phyloP scores from a whole-genome alignment of 2,329 filamentous ascomycete genomes.

The Alternaria brassicae region DNA sequence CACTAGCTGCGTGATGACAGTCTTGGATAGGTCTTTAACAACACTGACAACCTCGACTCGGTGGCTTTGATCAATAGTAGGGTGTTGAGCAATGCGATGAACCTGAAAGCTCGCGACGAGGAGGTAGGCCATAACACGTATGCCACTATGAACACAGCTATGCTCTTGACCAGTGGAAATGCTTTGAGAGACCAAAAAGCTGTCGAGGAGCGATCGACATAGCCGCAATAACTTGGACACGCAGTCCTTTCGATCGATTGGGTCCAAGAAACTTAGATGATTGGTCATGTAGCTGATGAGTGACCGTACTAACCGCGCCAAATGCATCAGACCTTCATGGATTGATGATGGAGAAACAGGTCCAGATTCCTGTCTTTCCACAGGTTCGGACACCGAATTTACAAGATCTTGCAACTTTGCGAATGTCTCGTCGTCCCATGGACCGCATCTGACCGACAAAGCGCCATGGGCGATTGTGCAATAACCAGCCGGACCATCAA shows the following conservation, averaged over 20 bases:
- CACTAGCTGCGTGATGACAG: conserved; percentile 48
- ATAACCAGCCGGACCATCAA: conserved; percentile 54
- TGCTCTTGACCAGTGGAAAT: neutral
- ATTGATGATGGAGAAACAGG: neutral
- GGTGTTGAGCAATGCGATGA: conserved; percentile 40
- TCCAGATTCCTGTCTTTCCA: neutral
- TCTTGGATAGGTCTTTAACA: conserved; percentile 45
- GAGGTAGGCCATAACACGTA: conserved; percentile 38
- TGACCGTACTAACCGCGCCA: conserved; percentile 50
- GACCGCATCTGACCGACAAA: conserved; percentile 55
- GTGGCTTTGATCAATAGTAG: conserved; percentile 20
- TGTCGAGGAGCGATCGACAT: conserved; percentile 45
- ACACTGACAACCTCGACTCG: conserved; percentile 35
- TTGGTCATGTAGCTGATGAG: conserved; percentile 59
- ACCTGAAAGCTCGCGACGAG: conserved; percentile 43
- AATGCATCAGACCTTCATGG: conserved; percentile 10
- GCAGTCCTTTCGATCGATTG: conserved; percentile 60
- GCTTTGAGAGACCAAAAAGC: conserved; percentile 24
- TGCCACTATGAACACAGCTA: neutral
- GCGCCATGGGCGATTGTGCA: conserved; percentile 49
- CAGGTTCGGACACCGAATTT: conserved; percentile 12
- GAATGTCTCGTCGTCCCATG: conserved; percentile 64
- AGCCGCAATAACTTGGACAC: conserved; percentile 53
- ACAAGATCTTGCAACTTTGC: conserved; percentile 41
- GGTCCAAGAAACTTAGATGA: conserved; percentile 61